A percentile compares a stretch with the other conserved stretches of the same genome.
Evolutionary conservation across 2,329 filamentous ascomycete genomes (phyloP).

Genomic region (Raffaelea arxii): DNA sequence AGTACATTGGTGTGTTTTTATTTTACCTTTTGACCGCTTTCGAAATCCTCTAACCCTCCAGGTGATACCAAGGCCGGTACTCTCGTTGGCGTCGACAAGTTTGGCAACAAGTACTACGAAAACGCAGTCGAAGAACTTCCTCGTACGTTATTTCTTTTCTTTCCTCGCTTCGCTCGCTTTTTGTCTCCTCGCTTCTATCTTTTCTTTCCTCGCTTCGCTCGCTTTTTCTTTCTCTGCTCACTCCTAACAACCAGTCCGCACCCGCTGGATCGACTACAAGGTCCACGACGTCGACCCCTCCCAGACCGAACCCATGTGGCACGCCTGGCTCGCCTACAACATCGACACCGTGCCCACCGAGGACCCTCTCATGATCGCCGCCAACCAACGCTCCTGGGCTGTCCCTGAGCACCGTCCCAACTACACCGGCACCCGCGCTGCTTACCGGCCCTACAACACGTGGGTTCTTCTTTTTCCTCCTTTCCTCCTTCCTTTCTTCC

Average conservation of each 20-base stretch:
- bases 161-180: background rate
- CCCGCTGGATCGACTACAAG: conserved; percentile 96
- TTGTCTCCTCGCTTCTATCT: too few relatives aligned
- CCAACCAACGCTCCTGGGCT: conserved; percentile 60
- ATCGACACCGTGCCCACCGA: conserved; percentile 76
- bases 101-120: conserved; percentile 97
- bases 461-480: conserved; percentile 42
- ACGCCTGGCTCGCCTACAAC: conserved; percentile 93
- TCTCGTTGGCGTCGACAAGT: conserved; percentile 75
- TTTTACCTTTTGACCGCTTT: too few relatives aligned
- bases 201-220: background rate
- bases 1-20: conserved; percentile 7
- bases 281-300: conserved; percentile 74
- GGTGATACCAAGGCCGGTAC: conserved; percentile 94
- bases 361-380: conserved; percentile 57
- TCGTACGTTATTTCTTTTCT: conserved; percentile 40
- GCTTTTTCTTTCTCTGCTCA: background rate
- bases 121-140: conserved; percentile 92
- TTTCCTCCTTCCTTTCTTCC: conserved; percentile 1
- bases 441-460: conserved; percentile 94
- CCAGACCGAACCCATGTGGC: conserved; percentile 94
- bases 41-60: conserved; percentile 26
- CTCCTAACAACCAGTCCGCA: conserved; percentile 56
- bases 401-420: conserved; percentile 61
- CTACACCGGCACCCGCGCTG: conserved; percentile 63